phyloP scores from a whole-genome alignment of 345 rosid genomes.

The Lumnitzera littorea region DNA sequence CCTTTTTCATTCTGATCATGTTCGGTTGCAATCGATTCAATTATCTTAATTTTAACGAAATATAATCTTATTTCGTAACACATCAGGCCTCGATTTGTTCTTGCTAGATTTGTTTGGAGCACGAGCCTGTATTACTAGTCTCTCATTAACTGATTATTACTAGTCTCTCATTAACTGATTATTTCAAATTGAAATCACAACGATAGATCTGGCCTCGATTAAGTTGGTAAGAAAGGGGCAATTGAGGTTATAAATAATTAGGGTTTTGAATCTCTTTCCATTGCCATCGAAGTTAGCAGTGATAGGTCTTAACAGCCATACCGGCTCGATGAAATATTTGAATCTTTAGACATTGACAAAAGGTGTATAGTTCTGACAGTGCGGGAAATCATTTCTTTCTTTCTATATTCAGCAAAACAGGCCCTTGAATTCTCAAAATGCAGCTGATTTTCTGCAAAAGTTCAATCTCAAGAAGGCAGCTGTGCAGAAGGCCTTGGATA shows the following conservation, averaged over 20 bases:
- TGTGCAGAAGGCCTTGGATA: slow-evolving; percentile 75
- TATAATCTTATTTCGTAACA: background rate
- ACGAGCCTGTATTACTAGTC: background rate
- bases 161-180: no score
- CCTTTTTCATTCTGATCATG: background rate
- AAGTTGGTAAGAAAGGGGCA: no score
- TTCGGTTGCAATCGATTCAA: background rate
- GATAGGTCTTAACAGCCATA: no score
- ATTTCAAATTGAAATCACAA: no score
- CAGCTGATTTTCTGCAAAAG: slow-evolving; percentile 85
- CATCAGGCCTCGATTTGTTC: no score
- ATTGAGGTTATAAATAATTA: no score
- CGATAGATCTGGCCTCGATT: no score
- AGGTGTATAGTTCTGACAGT: background rate
- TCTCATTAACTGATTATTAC: no score
- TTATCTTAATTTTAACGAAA: background rate
- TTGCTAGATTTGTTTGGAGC: background rate
- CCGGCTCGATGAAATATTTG: no score
- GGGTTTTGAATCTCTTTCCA: background rate
- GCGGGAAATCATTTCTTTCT: background rate
- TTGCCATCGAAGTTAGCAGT: slow-evolving; percentile 59
- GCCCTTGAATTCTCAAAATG: slow-evolving; percentile 81
- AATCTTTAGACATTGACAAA: no score
- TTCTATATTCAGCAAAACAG: slow-evolving; percentile 56
- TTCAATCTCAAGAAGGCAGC: slow-evolving; percentile 88